These are phyloP conservation scores for Macaranga tanarius DNA, from an alignment of 441 rosid genomes.

Conservation along the genomic window DNA sequence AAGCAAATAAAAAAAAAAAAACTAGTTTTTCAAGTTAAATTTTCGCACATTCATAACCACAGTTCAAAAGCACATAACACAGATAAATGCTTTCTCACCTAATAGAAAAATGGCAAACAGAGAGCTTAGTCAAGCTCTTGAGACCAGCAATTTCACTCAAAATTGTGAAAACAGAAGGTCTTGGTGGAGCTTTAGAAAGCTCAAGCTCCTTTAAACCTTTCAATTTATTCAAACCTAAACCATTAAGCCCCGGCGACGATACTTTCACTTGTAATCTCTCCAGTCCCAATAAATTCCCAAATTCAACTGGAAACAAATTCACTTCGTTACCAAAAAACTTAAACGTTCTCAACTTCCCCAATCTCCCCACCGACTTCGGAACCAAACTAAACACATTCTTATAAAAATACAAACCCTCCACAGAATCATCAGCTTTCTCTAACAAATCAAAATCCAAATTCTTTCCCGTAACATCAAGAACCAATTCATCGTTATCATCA, in stretches of 20 bases:
- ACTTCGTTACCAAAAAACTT: constrained; percentile 85
- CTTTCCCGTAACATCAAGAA: constrained; percentile 71
- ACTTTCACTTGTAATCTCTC: constrained; percentile 86
- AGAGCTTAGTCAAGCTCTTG: constrained; percentile 74
- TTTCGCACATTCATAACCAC: background rate
- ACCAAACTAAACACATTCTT: constrained; percentile 73
- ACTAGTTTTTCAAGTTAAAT: background rate
- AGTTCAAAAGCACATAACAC: background rate
- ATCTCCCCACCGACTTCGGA: constrained; percentile 64
- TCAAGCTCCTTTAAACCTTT: constrained; percentile 83
- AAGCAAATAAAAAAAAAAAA: background rate
- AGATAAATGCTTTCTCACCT: constrained; percentile 41
- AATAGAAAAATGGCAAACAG: constrained; percentile 86
- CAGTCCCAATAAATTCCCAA: constrained; percentile 61
- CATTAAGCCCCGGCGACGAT: constrained; percentile 58
- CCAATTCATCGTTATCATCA: constrained; percentile 48
- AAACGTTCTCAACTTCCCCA: constrained; percentile 52
- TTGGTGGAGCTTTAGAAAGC: constrained; percentile 63
- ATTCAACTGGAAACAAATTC: constrained; percentile 66
- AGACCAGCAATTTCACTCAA: constrained; percentile 83
- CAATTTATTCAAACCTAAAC: constrained; percentile 61
- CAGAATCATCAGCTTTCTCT: constrained; percentile 36
- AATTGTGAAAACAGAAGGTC: constrained; percentile 71
- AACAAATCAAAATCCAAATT: constrained; percentile 61
- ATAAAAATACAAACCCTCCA: constrained; percentile 63